Percentiles rank a stretch among this genome's conserved stretches.
phyloP scores from a whole-genome alignment of 192 early-diverging fungal genomes.

The Podila verticillata region DNA sequence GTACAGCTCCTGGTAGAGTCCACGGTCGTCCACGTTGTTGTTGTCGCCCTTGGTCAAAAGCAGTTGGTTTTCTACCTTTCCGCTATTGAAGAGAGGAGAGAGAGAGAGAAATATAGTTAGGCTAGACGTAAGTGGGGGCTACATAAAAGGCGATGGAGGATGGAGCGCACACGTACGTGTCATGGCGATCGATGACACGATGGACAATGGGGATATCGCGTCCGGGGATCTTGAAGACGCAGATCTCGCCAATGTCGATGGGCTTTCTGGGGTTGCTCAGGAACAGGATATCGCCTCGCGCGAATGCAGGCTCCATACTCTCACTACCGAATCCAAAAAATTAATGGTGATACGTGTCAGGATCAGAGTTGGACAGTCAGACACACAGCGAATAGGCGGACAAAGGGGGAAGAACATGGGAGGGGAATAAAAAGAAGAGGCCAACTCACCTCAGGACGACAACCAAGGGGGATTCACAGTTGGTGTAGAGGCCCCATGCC shows the following conservation, averaged over 20 bases:
- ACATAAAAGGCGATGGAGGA: neutral
- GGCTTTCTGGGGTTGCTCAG: conserved; percentile 78
- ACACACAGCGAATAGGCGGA: neutral
- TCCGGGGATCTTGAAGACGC: conserved; percentile 91
- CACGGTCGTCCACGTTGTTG: conserved; percentile 91
- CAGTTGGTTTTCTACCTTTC: conserved; percentile 78
- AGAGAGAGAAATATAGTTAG: neutral
- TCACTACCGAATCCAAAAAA: conserved; percentile 63
- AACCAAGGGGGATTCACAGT: conserved; percentile 96
- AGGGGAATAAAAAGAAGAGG: neutral
- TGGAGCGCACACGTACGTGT: conserved; percentile 61
- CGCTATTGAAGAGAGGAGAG: conserved; percentile 36
- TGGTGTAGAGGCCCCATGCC: conserved; percentile 82
- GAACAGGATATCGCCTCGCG: conserved; percentile 93
- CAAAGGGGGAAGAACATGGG: neutral
- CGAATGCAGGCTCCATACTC: conserved; percentile 98
- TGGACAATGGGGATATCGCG: conserved; percentile 97
- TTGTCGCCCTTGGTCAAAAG: conserved; percentile 98
- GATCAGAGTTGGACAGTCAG: neutral
- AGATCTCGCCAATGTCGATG: conserved; percentile 91
- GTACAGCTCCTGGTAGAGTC: conserved; percentile 69
- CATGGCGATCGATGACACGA: conserved; percentile 92
- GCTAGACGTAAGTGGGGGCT: neutral
- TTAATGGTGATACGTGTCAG: neutral
- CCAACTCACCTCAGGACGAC: conserved; percentile 86